phyloP scores from a whole-genome alignment of 2,329 filamentous ascomycete genomes.

The Botrytis aclada region DNA sequence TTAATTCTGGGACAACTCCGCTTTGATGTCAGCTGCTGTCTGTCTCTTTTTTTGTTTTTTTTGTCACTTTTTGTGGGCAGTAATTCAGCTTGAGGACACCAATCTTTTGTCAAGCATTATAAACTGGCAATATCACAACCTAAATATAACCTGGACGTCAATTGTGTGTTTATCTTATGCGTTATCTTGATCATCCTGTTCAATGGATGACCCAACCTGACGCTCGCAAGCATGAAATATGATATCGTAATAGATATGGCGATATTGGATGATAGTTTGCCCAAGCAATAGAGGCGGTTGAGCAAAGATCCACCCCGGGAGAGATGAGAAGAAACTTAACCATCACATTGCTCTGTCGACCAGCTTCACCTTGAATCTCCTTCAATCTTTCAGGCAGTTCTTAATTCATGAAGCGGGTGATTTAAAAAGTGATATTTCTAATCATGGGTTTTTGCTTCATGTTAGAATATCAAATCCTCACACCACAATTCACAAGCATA shows the following conservation, averaged over 20 bases:
- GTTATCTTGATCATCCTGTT: too few relatives aligned
- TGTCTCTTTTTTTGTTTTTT: slow-evolving; percentile 58
- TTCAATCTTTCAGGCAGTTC: background rate
- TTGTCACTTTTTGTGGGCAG: slow-evolving; percentile 56
- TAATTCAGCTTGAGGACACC: slow-evolving; percentile 59
- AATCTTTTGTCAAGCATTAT: slow-evolving; percentile 49
- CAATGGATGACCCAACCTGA: too few relatives aligned
- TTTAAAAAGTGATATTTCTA: background rate
- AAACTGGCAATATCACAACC: too few relatives aligned
- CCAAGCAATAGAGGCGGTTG: too few relatives aligned
- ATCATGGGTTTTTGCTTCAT: background rate
- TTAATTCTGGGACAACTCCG: slow-evolving; percentile 55
- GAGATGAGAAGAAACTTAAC: too few relatives aligned
- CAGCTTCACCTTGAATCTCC: background rate
- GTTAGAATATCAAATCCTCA: background rate
- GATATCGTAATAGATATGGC: too few relatives aligned
- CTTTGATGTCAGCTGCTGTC: slow-evolving; percentile 53
- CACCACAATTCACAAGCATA: background rate
- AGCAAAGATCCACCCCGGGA: too few relatives aligned
- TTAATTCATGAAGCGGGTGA: background rate
- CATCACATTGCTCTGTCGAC: background rate
- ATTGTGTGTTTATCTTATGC: too few relatives aligned
- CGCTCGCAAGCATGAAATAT: too few relatives aligned
- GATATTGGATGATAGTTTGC: too few relatives aligned
- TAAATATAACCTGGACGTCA: too few relatives aligned